phyloP scores from a whole-genome alignment of 2,329 filamentous ascomycete species.

The Aurifilum marmelostoma region DNA sequence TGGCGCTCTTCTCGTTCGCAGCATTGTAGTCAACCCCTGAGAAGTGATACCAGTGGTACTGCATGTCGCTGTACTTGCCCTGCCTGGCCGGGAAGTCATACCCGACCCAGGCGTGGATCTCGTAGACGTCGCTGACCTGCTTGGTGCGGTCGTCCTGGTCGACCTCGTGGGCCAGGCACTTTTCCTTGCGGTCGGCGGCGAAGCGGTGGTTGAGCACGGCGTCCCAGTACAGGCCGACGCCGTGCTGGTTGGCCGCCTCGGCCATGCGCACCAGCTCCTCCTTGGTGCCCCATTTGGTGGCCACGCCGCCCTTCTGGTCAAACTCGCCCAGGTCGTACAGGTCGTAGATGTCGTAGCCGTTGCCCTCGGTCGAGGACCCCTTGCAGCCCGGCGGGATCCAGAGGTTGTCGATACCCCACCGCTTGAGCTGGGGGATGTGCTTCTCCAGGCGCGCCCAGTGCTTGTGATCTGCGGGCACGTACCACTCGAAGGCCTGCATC shows the following conservation, averaged over 20 bases:
- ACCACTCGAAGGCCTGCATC: conserved; percentile 77
- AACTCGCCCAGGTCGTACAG: conserved; percentile 73
- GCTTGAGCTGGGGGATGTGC: conserved; percentile 59
- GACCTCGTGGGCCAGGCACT: conserved; percentile 66
- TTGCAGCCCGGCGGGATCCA: conserved; percentile 78
- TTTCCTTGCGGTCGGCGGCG: conserved; percentile 69
- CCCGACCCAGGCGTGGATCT: conserved; percentile 72
- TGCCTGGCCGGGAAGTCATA: conserved; percentile 69
- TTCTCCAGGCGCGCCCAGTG: conserved; percentile 66
- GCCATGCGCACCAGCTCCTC: conserved; percentile 62
- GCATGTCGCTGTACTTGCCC: conserved; percentile 63
- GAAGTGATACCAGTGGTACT: conserved; percentile 74
- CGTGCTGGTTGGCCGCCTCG: conserved; percentile 55
- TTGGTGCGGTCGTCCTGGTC: conserved; percentile 62
- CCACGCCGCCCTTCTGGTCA: conserved; percentile 66
- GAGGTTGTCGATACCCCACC: conserved; percentile 64
- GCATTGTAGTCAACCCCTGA: conserved; percentile 71
- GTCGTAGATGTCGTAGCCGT: conserved; percentile 73
- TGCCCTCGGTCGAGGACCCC: conserved; percentile 63
- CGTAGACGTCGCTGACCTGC: conserved; percentile 58
- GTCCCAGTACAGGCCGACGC: conserved; percentile 70
- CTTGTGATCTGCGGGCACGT: conserved; percentile 63
- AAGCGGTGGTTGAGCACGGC: conserved; percentile 77
- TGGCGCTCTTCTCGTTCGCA: conserved; percentile 59
- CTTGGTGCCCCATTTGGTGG: conserved; percentile 72